Conservation (phyloP, 371 early-diverging fungal genomes). For the Dinochytrium kinnereticum region DNA sequence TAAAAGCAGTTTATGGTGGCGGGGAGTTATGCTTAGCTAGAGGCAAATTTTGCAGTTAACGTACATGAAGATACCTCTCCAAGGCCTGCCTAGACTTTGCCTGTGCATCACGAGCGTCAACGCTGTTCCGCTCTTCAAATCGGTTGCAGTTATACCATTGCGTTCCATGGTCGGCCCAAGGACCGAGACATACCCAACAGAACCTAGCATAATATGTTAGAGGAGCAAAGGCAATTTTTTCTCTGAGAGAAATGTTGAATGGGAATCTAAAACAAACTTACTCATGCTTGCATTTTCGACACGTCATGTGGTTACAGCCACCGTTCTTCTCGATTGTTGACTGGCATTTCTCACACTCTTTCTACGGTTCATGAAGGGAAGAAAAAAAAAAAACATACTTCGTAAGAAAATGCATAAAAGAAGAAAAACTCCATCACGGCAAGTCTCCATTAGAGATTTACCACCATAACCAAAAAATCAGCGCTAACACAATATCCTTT, state of each 20-base stretch:
- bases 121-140: constrained; percentile 82
- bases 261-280: background rate
- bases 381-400: too few relatives aligned
- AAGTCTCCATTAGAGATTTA: too few relatives aligned
- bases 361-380: constrained; percentile 70
- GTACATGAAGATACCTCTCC: constrained; percentile 93
- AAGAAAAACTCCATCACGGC: too few relatives aligned
- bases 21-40: too few relatives aligned
- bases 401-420: too few relatives aligned
- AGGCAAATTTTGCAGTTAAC: too few relatives aligned
- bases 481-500: background rate
- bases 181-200: constrained; percentile 68
- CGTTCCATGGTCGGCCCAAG: constrained; percentile 94
- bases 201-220: too few relatives aligned
- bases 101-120: constrained; percentile 81
- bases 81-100: constrained; percentile 87
- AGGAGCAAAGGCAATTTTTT: too few relatives aligned
- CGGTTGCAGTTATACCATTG: constrained; percentile 95
- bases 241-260: background rate
- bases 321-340: constrained; percentile 98
- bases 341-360: constrained; percentile 93
- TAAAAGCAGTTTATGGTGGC: too few relatives aligned
- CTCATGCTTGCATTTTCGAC: constrained; percentile 52
- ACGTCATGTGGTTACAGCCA: constrained; percentile 63
- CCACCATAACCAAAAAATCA: constrained; percentile 4